Conservation (phyloP, 2,329 filamentous ascomycete genomes). For the Penicillium psychrosexuale region DNA sequence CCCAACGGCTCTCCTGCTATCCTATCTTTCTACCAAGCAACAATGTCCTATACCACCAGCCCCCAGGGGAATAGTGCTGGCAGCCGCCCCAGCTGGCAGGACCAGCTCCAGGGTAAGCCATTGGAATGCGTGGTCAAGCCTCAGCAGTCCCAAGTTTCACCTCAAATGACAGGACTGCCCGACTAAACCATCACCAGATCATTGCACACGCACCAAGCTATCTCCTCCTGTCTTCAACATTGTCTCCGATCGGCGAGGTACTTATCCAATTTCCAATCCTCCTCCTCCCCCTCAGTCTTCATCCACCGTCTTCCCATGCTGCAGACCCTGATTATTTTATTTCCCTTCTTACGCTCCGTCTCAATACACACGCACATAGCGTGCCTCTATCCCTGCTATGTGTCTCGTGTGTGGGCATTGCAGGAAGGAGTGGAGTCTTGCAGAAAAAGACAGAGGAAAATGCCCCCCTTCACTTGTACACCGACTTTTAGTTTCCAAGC, state of each 20-base stretch:
- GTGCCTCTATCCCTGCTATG: constrained; percentile 8
- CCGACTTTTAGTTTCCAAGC: constrained; percentile 31
- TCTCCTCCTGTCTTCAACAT: constrained; percentile 63
- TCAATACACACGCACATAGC: not conserved
- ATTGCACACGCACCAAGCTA: constrained; percentile 56
- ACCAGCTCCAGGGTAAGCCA: constrained; percentile 54
- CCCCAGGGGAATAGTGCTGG: constrained; percentile 18
- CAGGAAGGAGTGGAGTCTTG: constrained; percentile 27
- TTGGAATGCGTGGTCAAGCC: not conserved
- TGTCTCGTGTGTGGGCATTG: constrained; percentile 20
- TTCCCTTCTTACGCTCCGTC: constrained; percentile 20
- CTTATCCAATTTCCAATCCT: constrained; percentile 17
- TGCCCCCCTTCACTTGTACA: constrained; percentile 22
- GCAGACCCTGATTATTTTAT: constrained; percentile 31
- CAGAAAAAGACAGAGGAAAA: constrained; percentile 12
- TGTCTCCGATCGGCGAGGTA: constrained; percentile 73
- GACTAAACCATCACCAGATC: constrained; percentile 45
- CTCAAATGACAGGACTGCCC: constrained; percentile 3
- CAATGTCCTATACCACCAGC: constrained; percentile 27
- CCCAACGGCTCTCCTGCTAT: not conserved
- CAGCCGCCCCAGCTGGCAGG: constrained; percentile 50
- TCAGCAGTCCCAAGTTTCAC: not conserved
- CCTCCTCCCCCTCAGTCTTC: constrained; percentile 2
- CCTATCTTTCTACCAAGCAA: not conserved
- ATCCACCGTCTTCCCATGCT: constrained; percentile 26